phyloP scores from a whole-genome alignment of 495 filamentous ascomycete genomes.

The Elasticomyces elasticus region DNA sequence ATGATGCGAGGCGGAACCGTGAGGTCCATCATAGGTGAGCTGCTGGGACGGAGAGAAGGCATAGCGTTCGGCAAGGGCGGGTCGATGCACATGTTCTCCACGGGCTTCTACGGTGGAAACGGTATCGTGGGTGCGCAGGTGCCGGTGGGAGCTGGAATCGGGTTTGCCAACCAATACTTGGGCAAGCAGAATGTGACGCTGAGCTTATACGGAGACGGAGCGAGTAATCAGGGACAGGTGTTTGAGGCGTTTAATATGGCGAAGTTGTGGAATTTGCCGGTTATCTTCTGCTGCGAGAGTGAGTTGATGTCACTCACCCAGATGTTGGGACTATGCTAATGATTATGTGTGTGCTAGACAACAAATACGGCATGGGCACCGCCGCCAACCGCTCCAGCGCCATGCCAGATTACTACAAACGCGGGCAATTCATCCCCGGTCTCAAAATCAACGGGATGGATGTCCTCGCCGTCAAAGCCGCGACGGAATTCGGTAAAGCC shows the following conservation, averaged over 20 bases:
- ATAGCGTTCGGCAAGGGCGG: conserved; percentile 98
- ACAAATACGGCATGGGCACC: conserved; percentile 99
- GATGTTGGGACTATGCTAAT: not conserved
- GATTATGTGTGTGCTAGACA: conserved; percentile 50
- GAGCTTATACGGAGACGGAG: conserved; percentile 92
- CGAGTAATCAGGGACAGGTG: conserved; percentile 96
- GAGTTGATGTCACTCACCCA: conserved; percentile 19
- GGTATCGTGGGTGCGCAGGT: conserved; percentile 99
- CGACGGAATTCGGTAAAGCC: conserved; percentile 82
- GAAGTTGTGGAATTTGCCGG: conserved; percentile 93
- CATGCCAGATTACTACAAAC: conserved; percentile 99
- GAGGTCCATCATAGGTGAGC: conserved; percentile 89
- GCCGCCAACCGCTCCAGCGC: conserved; percentile 88
- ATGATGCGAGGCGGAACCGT: conserved; percentile 90
- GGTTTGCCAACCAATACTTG: conserved; percentile 93
- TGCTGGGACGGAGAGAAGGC: conserved; percentile 86
- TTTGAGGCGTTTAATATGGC: conserved; percentile 99
- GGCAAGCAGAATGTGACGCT: conserved; percentile 74
- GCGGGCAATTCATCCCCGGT: conserved; percentile 98
- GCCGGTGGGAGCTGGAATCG: conserved; percentile 90
- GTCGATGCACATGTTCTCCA: conserved; percentile 99
- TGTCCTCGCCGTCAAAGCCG: conserved; percentile 93
- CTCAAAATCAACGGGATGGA: conserved; percentile 99
- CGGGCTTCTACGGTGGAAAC: conserved; percentile 96
- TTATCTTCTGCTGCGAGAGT: conserved; percentile 98